phyloP scores from a whole-genome alignment of 805 yeast genomes.

The Nakazawaea molendinolei region DNA sequence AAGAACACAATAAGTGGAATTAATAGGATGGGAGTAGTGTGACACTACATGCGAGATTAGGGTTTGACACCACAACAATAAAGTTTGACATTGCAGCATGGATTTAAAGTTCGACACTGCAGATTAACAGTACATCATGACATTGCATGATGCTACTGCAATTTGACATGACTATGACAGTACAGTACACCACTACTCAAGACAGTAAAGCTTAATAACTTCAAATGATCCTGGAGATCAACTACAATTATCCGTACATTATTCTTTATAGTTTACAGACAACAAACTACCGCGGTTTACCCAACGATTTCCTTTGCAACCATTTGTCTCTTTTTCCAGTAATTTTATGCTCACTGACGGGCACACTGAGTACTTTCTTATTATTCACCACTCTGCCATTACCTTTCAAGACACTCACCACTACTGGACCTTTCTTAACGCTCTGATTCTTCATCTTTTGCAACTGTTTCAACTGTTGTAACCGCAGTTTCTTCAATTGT shows the following conservation, averaged over 20 bases:
- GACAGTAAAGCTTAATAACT: no score
- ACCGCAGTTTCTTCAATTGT: constrained; percentile 15
- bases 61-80: no score
- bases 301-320: constrained; percentile 14
- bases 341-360: constrained; percentile 16
- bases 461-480: constrained; percentile 26
- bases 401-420: constrained; percentile 26
- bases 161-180: no score
- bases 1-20: no score
- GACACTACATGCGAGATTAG: no score
- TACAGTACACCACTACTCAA: no score
- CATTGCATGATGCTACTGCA: no score
- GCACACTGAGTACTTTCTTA: constrained; percentile 15
- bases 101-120: no score
- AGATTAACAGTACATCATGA: no score
- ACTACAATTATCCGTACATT: background rate
- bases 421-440: constrained; percentile 34
- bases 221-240: background rate
- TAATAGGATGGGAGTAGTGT: no score
- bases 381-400: constrained; percentile 12
- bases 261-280: background rate
- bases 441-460: constrained; percentile 23
- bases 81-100: no score
- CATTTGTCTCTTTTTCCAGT: constrained; percentile 13
- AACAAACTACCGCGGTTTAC: constrained; percentile 2